phyloP scores from a whole-genome alignment of 352 stramenopile genomes.

The Phytophthora pistaciae region DNA sequence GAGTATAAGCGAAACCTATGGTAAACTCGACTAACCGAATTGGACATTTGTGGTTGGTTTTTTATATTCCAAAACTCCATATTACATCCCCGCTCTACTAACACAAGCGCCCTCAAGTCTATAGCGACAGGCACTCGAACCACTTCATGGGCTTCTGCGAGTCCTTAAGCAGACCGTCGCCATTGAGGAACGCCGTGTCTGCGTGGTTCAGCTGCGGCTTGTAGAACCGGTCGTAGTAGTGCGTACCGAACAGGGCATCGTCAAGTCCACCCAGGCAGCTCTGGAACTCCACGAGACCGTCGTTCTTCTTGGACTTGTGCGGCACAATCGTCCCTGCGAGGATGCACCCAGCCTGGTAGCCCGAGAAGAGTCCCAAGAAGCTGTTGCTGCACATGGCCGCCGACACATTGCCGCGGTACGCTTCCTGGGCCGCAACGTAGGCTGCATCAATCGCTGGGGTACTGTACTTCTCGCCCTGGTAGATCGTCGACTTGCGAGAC shows the following conservation, averaged over 20 bases:
- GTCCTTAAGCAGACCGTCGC: conserved; percentile 39
- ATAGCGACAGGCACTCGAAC: conserved; percentile 44
- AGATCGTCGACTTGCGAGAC: conserved; percentile 32
- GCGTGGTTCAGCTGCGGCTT: conserved; percentile 48
- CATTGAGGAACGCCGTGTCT: conserved; percentile 51
- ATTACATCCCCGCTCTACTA: too few relatives aligned
- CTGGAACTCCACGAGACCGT: conserved; percentile 52
- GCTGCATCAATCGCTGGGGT: conserved; percentile 23
- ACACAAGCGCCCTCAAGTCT: background rate
- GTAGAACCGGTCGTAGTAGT: conserved; percentile 42
- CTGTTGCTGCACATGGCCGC: conserved; percentile 52
- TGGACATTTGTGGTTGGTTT: too few relatives aligned
- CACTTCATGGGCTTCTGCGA: conserved; percentile 49
- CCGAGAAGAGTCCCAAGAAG: conserved; percentile 42
- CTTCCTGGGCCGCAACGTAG: conserved; percentile 40
- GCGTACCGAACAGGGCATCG: conserved; percentile 28
- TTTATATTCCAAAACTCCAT: too few relatives aligned
- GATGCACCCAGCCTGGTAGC: conserved; percentile 18
- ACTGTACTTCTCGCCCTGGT: conserved; percentile 38
- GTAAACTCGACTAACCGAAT: too few relatives aligned
- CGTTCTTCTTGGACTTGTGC: conserved; percentile 42
- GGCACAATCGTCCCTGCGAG: conserved; percentile 22
- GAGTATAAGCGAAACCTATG: too few relatives aligned
- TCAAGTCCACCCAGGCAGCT: conserved; percentile 44
- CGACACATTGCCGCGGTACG: conserved; percentile 37